Evolutionary conservation across 2,329 filamentous ascomycete genomes (phyloP).

Genomic region (Pseudopyricularia cyperi): DNA sequence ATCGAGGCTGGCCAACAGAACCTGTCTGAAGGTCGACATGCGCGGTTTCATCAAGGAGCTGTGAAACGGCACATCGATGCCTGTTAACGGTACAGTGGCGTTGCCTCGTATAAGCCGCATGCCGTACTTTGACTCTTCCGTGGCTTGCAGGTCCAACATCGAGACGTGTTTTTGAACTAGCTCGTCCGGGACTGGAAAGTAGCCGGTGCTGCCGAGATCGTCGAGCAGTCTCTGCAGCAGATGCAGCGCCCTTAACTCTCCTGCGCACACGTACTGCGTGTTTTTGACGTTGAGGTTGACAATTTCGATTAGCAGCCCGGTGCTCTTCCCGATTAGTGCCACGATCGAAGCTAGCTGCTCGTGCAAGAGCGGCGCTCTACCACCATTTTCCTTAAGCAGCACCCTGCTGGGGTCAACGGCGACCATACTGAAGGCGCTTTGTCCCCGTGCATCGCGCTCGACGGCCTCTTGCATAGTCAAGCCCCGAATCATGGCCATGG

Average conservation of each 20-base stretch:
- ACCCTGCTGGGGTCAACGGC: slow-evolving; percentile 14
- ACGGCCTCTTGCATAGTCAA: slow-evolving; percentile 19
- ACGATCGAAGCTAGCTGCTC: slow-evolving; percentile 11
- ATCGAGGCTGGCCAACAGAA: slow-evolving; percentile 12
- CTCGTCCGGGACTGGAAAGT: no score
- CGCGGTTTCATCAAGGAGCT: slow-evolving; percentile 7
- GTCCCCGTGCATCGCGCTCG: slow-evolving; percentile 13
- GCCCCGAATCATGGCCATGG: slow-evolving; percentile 18
- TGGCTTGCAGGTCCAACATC: not conserved
- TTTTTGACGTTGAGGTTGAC: slow-evolving; percentile 19
- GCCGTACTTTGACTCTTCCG: not conserved
- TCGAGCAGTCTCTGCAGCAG: not conserved
- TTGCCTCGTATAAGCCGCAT: slow-evolving; percentile 11
- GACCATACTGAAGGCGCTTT: slow-evolving; percentile 14
- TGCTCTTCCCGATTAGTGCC: slow-evolving; percentile 10
- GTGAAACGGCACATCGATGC: slow-evolving; percentile 20
- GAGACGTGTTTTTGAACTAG: not conserved
- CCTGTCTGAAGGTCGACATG: not conserved
- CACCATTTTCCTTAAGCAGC: slow-evolving; percentile 5
- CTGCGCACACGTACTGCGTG: slow-evolving; percentile 23
- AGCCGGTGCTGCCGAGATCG: not conserved
- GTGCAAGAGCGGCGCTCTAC: not conserved
- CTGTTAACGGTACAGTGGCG: slow-evolving; percentile 17
- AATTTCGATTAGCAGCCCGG: slow-evolving; percentile 15
- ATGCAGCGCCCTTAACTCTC: slow-evolving; percentile 7